Conservation (phyloP, 2,329 filamentous ascomycete species). For the Ascochyta fabae region DNA sequence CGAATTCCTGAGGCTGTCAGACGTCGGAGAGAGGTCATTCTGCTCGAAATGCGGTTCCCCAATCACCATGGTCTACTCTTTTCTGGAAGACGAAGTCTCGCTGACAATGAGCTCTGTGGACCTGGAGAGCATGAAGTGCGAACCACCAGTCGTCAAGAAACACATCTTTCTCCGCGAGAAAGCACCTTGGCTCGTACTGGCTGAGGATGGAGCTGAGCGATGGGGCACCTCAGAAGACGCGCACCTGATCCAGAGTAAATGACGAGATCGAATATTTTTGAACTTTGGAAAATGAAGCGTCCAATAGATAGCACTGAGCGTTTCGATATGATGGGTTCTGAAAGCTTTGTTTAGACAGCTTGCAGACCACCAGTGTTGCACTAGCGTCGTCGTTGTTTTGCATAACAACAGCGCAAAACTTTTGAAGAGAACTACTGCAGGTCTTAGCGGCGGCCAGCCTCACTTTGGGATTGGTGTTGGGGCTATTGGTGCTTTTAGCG, state of each 20-base stretch:
- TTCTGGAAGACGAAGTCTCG: constrained; percentile 37
- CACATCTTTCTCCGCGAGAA: constrained; percentile 57
- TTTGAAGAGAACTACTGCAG: constrained; percentile 12
- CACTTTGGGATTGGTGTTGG: neutral
- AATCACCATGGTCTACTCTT: constrained; percentile 53
- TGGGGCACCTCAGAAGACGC: constrained; percentile 29
- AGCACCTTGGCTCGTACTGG: constrained; percentile 38
- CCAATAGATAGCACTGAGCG: neutral
- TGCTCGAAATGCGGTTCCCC: constrained; percentile 57
- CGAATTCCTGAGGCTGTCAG: constrained; percentile 47
- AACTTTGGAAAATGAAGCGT: too few species aligned
- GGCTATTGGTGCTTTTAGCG: constrained; percentile 19
- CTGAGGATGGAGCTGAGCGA: constrained; percentile 39
- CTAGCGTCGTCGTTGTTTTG: constrained; percentile 10
- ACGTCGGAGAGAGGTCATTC: constrained; percentile 52
- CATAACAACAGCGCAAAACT: constrained; percentile 1
- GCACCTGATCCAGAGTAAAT: constrained; percentile 20
- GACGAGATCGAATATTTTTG: neutral
- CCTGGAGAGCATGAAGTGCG: constrained; percentile 46
- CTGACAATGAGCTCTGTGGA: constrained; percentile 54
- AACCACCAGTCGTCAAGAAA: constrained; percentile 35
- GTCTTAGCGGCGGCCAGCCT: constrained; percentile 3
- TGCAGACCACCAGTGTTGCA: neutral
- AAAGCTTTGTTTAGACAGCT: constrained; percentile 9
- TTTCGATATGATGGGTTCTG: neutral